These are phyloP conservation scores for Komagataella kurtzmanii DNA, from an alignment of 805 yeast species.

Conservation along the genomic window DNA sequence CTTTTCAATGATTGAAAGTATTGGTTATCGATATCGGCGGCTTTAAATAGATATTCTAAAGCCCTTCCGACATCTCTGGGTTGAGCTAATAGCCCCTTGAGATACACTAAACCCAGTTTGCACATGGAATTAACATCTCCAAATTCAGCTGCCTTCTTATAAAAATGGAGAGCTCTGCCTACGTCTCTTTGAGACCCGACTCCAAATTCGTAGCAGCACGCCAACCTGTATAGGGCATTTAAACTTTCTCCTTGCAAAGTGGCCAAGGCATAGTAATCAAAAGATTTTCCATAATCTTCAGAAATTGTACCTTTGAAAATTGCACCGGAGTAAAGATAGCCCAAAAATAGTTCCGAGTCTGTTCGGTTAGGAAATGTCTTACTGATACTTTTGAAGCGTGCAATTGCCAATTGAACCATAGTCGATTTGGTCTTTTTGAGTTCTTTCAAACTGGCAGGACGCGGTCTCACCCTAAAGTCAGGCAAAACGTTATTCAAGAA, in stretches of 20 bases:
- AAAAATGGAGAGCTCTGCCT: slow-evolving; percentile 37
- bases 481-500: neutral
- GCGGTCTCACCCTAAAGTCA: slow-evolving; percentile 12
- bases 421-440: slow-evolving; percentile 37
- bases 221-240: slow-evolving; percentile 54
- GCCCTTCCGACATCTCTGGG: slow-evolving; percentile 27
- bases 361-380: slow-evolving; percentile 31
- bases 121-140: slow-evolving; percentile 61
- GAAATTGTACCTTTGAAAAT: slow-evolving; percentile 33
- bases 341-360: slow-evolving; percentile 46
- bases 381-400: slow-evolving; percentile 43
- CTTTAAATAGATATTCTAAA: slow-evolving; percentile 36
- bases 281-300: slow-evolving; percentile 46
- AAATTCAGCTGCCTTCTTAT: slow-evolving; percentile 44
- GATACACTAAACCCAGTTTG: slow-evolving; percentile 53
- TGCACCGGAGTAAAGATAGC: slow-evolving; percentile 41
- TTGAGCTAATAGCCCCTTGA: slow-evolving; percentile 31
- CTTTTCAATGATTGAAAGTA: neutral
- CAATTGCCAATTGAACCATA: slow-evolving; percentile 43
- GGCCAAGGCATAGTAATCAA: slow-evolving; percentile 43
- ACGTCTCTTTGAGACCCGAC: slow-evolving; percentile 32
- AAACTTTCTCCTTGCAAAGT: slow-evolving; percentile 39
- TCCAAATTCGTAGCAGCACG: slow-evolving; percentile 59
- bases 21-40: slow-evolving; percentile 18
- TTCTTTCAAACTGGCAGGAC: slow-evolving; percentile 25